Conservation (phyloP, 139 green algal genomes). For the Chlorella sorokiniana region DNA sequence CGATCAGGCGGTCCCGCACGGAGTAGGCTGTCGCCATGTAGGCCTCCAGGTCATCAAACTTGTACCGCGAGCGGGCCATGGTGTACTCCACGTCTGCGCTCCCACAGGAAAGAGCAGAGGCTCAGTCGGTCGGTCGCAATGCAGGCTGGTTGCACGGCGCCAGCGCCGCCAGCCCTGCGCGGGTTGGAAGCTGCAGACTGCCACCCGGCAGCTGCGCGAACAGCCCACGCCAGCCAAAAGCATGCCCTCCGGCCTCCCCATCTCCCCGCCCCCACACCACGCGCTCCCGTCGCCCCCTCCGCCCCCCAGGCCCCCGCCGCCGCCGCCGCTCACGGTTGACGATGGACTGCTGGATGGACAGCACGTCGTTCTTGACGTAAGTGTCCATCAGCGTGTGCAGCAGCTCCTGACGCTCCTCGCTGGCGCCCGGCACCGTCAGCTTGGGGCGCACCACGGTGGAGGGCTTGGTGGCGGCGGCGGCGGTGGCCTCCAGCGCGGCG, state of each 20-base stretch:
- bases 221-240: no score
- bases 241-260: no score
- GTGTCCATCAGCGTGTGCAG: conserved; percentile 75
- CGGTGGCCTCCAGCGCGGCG: conserved; percentile 21
- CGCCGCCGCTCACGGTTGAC: conserved; percentile 69
- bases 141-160: no score
- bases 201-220: no score
- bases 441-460: conserved; percentile 33
- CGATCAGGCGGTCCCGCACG: conserved; percentile 95
- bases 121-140: background rate
- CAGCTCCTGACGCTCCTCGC: conserved; percentile 38
- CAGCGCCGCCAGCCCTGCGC: no score
- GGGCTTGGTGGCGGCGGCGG: conserved; percentile 7
- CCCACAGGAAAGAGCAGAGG: background rate
- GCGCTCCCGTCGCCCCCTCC: no score
- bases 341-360: conserved; percentile 95
- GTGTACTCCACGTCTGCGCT: conserved; percentile 95
- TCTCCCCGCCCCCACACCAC: no score
- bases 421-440: conserved; percentile 30
- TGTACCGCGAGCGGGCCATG: conserved; percentile 89
- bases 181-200: no score
- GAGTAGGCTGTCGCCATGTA: conserved; percentile 92
- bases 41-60: conserved; percentile 94
- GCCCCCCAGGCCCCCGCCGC: no score
- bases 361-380: conserved; percentile 95